Conservation (phyloP, 352 stramenopile species). For the Pythium inflatum region DNA sequence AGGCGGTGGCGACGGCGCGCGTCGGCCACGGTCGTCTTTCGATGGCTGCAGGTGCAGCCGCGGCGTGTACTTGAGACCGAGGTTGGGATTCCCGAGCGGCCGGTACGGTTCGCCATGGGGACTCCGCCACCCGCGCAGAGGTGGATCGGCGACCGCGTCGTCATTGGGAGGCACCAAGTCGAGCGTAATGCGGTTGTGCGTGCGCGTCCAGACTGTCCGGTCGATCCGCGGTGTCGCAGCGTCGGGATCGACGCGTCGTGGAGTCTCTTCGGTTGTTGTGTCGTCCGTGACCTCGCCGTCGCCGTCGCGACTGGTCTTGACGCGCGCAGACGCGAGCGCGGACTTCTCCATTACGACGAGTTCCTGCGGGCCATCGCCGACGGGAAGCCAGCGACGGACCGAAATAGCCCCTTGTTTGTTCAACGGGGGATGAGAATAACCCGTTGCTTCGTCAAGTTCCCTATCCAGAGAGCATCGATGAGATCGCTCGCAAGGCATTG, state of each 20-base stretch:
- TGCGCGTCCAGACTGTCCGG: constrained; percentile 57
- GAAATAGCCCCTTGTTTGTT: no score
- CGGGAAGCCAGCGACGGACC: no score
- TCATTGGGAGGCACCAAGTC: neutral
- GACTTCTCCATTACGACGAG: no score
- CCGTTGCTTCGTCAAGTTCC: no score
- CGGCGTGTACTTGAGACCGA: constrained; percentile 70
- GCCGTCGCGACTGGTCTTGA: neutral
- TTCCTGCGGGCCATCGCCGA: no score
- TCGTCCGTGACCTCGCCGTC: neutral
- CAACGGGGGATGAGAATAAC: no score
- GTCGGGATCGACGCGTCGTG: neutral
- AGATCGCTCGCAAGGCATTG: no score
- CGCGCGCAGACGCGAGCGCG: no score
- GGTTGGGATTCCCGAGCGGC: constrained; percentile 64
- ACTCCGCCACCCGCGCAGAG: constrained; percentile 60
- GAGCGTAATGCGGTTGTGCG: constrained; percentile 59
- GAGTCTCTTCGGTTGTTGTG: neutral
- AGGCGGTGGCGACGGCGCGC: constrained; percentile 32
- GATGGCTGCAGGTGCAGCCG: constrained; percentile 35
- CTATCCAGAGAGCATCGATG: no score
- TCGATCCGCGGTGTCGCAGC: constrained; percentile 31
- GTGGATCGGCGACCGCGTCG: constrained; percentile 21
- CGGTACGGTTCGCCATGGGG: constrained; percentile 73
- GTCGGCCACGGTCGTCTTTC: constrained; percentile 37